These are phyloP conservation scores for Starmerella gropengiesseri DNA, from an alignment of 805 yeast species.

Conservation along the genomic window DNA sequence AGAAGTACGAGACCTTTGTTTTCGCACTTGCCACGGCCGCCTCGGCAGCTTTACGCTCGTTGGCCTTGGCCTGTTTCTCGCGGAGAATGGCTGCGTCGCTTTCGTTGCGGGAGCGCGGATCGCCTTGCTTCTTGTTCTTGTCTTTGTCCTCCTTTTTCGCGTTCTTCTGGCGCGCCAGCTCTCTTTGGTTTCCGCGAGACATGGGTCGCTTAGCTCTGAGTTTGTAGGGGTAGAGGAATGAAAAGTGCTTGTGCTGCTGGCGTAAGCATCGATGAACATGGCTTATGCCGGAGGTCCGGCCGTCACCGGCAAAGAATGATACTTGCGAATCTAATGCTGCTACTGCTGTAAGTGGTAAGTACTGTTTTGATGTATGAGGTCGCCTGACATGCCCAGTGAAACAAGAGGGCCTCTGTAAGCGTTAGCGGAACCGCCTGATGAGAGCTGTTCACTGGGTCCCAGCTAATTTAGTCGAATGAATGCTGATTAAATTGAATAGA, in stretches of 20 bases:
- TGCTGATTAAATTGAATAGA: no score
- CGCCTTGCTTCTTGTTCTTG: conserved; percentile 68
- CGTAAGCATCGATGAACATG: background rate
- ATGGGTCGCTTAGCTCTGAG: conserved; percentile 33
- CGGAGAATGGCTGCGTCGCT: conserved; percentile 84
- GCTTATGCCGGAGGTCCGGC: background rate
- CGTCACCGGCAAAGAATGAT: background rate
- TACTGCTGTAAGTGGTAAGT: no score
- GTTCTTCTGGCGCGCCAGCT: conserved; percentile 81
- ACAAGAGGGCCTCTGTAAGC: no score
- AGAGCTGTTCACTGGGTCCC: no score
- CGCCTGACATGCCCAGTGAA: no score
- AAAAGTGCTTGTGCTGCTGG: background rate
- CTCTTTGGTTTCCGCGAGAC: conserved; percentile 97
- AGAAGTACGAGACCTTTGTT: conserved; percentile 12
- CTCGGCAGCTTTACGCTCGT: conserved; percentile 27
- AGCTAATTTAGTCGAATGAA: no score
- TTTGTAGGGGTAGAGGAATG: background rate
- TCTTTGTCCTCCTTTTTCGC: conserved; percentile 63
- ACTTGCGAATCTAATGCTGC: no score
- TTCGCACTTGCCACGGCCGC: conserved; percentile 6
- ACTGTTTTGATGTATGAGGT: no score
- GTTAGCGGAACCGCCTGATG: no score
- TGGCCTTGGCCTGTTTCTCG: conserved; percentile 75
- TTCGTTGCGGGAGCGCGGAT: conserved; percentile 76